Evolutionary conservation across 2,329 filamentous ascomycete genomes (phyloP).

Genomic region (Hypoxylon sp.): DNA sequence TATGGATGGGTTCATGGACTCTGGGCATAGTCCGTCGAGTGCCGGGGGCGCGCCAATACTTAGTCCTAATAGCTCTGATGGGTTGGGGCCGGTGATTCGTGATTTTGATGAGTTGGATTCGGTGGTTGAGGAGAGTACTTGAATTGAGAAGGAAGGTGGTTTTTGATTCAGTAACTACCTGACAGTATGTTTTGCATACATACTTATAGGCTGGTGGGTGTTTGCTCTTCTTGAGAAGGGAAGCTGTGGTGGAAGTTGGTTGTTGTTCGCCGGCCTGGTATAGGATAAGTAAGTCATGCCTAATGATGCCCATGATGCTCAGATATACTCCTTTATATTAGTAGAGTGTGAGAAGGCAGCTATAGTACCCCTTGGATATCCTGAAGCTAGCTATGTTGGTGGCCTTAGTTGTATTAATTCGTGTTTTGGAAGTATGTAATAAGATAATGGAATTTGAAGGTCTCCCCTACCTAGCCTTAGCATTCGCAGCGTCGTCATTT

Average conservation of each 20-base stretch:
- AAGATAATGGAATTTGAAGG: too few relatives aligned
- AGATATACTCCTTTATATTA: background rate
- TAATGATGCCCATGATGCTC: constrained; percentile 8
- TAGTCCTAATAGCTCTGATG: constrained; percentile 34
- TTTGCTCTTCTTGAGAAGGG: background rate
- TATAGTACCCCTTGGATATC: constrained; percentile 21
- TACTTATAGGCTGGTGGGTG: background rate
- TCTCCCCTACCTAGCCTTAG: too few relatives aligned
- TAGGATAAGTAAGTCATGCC: background rate
- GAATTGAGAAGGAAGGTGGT: background rate
- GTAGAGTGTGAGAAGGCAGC: background rate
- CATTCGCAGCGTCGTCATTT: too few relatives aligned
- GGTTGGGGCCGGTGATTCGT: constrained; percentile 38
- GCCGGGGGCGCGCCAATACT: constrained; percentile 23
- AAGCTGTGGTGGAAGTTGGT: background rate
- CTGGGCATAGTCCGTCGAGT: constrained; percentile 30
- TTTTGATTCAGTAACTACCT: too few relatives aligned
- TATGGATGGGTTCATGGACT: constrained; percentile 36
- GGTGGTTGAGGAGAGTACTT: constrained; percentile 37
- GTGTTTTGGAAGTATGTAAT: too few relatives aligned
- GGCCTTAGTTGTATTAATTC: too few relatives aligned
- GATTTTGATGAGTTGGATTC: constrained; percentile 46
- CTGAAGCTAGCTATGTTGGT: too few relatives aligned
- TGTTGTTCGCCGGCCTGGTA: background rate
- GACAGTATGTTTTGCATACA: background rate